Base-by-base conservation (phyloP, 257 asterid genomes). In the Primulina eburnea region DNA sequence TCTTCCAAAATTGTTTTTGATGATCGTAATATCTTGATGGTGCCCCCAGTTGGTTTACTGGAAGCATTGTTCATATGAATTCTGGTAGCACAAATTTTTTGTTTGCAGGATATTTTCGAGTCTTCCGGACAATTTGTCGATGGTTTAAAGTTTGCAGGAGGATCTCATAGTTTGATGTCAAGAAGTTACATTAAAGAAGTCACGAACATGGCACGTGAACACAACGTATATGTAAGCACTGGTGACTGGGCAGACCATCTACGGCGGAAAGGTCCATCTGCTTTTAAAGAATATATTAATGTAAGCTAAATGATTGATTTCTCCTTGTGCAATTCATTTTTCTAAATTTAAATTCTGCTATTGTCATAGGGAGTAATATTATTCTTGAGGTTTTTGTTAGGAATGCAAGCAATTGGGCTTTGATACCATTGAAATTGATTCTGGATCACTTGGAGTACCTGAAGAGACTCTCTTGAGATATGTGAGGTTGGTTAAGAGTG, bases 401-500 rank as follows among this genome's bases (percentile, higher is more conserved):
- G 99, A 91, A 80, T 94, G 97, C 62, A 94, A 86, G 77, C 82
- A 81, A 64, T 77, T 90, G 82, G 99, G 99, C 16, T 87, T 90
- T 60, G 97, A 93, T 80, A 81, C 96, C 21, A 86, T 93, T 64
- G 99, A 93, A 81, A 82, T 94, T 21, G 91, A 94, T 74, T 90
- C 76, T 38, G 89, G 90, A 60, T 85, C 90, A 9, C 86, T 90
- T 60, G 97, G 87, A 64, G 74, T 89, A 21, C 91, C 97, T 65
- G 99, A 94, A 79, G 99, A 94, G 73, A 80, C 84, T 30, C 86
- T 94, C 33, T 56, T 91, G 82, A 87, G 99, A 85, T 94, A 89
- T 81, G 92, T 94, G 78, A 84, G 99, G 82, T 78, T 83, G 78
- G 88, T 88, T 35, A 94, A 94, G 88, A 86, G 80, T 28, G 85